phyloP scores from a whole-genome alignment of 139 green algal species.

The Chlamydomonas sphaeroides region DNA sequence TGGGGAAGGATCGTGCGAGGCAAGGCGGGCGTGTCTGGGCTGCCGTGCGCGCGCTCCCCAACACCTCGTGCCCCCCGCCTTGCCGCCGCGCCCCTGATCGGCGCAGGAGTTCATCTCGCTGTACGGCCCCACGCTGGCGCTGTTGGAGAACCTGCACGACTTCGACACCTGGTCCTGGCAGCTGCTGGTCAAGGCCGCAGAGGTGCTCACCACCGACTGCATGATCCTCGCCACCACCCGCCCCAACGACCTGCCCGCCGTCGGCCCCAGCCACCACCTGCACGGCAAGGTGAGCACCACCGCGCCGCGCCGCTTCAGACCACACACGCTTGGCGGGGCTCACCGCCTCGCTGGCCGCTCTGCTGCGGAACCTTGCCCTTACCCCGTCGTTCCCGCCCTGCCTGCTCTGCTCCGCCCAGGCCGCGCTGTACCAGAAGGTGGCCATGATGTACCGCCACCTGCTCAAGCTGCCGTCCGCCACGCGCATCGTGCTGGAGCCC shows the following conservation, averaged over 20 bases:
- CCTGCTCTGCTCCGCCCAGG: slow-evolving; percentile 7
- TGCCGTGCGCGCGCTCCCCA: too few relatives aligned
- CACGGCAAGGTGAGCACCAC: slow-evolving; percentile 38
- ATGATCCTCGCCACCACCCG: slow-evolving; percentile 69
- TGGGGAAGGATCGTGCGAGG: too few relatives aligned
- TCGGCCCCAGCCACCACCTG: slow-evolving; percentile 44
- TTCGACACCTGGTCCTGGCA: slow-evolving; percentile 77
- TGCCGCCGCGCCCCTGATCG: background rate
- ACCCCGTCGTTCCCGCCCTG: background rate
- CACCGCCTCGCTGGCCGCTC: background rate
- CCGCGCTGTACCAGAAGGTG: slow-evolving; percentile 59
- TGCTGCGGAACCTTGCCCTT: too few relatives aligned
- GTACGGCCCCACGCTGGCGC: slow-evolving; percentile 70
- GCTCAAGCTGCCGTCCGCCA: slow-evolving; percentile 57
- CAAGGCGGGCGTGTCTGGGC: too few relatives aligned
- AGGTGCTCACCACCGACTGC: slow-evolving; percentile 50
- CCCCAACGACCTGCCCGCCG: slow-evolving; percentile 53
- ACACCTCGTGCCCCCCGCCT: too few relatives aligned
- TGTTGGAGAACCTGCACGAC: slow-evolving; percentile 81
- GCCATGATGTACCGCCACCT: slow-evolving; percentile 62
- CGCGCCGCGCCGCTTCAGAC: too few relatives aligned
- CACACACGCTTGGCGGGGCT: too few relatives aligned
- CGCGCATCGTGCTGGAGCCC: slow-evolving; percentile 57
- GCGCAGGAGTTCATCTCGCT: slow-evolving; percentile 51
- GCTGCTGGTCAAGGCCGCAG: slow-evolving; percentile 61